These are phyloP conservation scores for Corylus heterophylla DNA, from an alignment of 306 rosid genomes.

Conservation along the genomic window DNA sequence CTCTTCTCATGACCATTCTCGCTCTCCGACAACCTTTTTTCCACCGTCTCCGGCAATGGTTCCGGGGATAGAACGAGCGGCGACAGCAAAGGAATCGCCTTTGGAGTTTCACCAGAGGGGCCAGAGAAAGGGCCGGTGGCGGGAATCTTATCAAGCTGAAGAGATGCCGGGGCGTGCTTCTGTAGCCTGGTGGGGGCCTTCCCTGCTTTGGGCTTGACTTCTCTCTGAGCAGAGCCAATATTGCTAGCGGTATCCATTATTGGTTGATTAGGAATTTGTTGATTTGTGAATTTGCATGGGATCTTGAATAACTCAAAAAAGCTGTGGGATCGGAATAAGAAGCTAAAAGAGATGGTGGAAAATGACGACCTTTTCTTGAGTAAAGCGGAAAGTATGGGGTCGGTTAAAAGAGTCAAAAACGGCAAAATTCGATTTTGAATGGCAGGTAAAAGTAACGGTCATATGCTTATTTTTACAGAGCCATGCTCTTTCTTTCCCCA, in stretches of 20 bases:
- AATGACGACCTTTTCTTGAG: conserved; percentile 11
- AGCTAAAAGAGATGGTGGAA: not conserved
- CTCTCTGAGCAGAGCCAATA: not conserved
- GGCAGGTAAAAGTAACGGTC: conserved; percentile 11
- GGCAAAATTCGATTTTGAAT: conserved; percentile 3
- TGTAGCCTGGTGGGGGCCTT: conserved; percentile 60
- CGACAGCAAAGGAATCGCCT: conserved; percentile 67
- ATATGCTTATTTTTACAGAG: not conserved
- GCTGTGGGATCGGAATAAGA: too few species aligned
- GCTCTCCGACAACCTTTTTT: conserved; percentile 12
- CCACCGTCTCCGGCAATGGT: conserved; percentile 29
- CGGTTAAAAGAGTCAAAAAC: conserved; percentile 4
- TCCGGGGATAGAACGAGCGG: conserved; percentile 58
- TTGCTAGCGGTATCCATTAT: conserved; percentile 30
- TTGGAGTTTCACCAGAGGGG: conserved; percentile 29
- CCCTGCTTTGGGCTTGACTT: conserved; percentile 14
- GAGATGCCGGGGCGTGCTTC: conserved; percentile 60
- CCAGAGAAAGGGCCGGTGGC: conserved; percentile 22
- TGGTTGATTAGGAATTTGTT: not conserved
- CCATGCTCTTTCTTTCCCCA: too few species aligned
- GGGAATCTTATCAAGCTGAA: conserved; percentile 44
- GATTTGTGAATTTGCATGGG: too few species aligned
- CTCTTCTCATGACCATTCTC: not conserved
- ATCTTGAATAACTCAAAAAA: too few species aligned
- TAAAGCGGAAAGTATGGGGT: conserved; percentile 12